Evolutionary conservation across 2,329 filamentous ascomycete genomes (phyloP).

Genomic region (Pseudocercospora pini-densiflorae): DNA sequence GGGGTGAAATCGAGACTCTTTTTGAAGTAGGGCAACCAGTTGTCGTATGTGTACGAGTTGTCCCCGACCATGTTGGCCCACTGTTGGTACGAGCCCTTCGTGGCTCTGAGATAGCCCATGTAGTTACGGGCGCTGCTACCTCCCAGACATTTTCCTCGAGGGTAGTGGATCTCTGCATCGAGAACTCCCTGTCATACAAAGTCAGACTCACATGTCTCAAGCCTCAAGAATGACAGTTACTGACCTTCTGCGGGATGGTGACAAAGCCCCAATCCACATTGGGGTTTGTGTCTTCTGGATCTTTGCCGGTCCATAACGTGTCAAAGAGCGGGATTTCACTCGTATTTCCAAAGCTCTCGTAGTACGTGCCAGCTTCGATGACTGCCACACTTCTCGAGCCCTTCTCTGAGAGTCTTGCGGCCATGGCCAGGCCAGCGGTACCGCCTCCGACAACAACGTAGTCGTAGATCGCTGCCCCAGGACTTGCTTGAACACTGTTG

Average conservation of each 20-base stretch:
- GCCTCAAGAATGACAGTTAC: neutral
- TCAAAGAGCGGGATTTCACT: too few relatives aligned
- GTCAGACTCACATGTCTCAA: neutral
- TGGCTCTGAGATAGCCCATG: conserved; percentile 30
- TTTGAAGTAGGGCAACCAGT: conserved; percentile 33
- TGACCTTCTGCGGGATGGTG: conserved; percentile 31
- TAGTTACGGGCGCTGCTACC: conserved; percentile 34
- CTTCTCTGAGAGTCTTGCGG: conserved; percentile 26
- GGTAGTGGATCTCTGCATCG: conserved; percentile 29
- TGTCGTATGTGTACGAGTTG: conserved; percentile 38
- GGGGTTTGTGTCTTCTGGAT: conserved; percentile 8
- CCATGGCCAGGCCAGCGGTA: conserved; percentile 30
- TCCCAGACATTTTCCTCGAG: conserved; percentile 35
- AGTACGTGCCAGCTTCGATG: conserved; percentile 34
- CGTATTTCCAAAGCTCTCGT: conserved; percentile 5
- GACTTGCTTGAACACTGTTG: conserved; percentile 18
- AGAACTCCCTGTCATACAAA: too few relatives aligned
- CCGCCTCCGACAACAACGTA: conserved; percentile 29
- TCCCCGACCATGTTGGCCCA: conserved; percentile 46
- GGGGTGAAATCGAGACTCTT: conserved; percentile 16
- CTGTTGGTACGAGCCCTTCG: conserved; percentile 37
- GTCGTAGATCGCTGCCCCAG: conserved; percentile 17
- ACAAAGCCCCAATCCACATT: conserved; percentile 27
- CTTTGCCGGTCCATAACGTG: too few relatives aligned
- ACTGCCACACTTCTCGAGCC: conserved; percentile 28